Evolutionary conservation across 1,284 basidiomycete species (phyloP), one percentile per base, ranked within the genome.

Genomic region (Trichosporon asahii): DNA sequence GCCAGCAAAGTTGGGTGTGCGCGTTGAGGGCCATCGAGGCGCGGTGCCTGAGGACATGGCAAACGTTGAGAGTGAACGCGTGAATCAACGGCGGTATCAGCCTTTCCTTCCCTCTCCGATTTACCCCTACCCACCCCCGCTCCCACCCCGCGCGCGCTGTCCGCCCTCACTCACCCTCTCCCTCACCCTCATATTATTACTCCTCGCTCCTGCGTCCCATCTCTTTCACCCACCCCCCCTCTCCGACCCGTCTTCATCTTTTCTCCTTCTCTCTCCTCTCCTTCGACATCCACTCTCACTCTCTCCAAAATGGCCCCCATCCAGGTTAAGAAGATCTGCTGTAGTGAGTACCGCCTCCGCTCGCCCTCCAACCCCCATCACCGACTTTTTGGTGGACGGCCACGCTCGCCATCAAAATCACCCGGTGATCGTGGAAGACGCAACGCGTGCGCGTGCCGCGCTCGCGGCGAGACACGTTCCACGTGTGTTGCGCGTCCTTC

Each of bases 271-370:
- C 37, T 23, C 44, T 35, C 15, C 29, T 40, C 25, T 55, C 44
- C 29, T 31, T 61, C 27, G 7, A 5, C 57, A 61, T 61, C 57
- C 57, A 61, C 29, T 18, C 29, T 33, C 64, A 64, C 63, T 40
- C 46, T 23, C 31, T 40, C 31, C 71, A 78, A 25, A 72, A 84
- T 84, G 84, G 81, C 81, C 67, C 84, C 83, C 72, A 85, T 90
- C 76, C 86, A 88, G 80, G 90, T 95, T 77, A 88, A 88, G 75
- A 94, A 92, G 83, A 93, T 95, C 79, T 94, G 93, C 85, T 95
- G 93, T 86, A 93, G 92, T 94, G 79, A 83, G 92, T 90, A 71
- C 68, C 2, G 18, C 57, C 57, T 60, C 25, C 21, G 15, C 53
- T 29, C 53, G 53, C 53, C 53, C 18, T 29, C 53, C n/a, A 18